These are phyloP conservation scores for Clarkia xantiana DNA, from an alignment of 345 rosid species.

Conservation along the genomic window DNA sequence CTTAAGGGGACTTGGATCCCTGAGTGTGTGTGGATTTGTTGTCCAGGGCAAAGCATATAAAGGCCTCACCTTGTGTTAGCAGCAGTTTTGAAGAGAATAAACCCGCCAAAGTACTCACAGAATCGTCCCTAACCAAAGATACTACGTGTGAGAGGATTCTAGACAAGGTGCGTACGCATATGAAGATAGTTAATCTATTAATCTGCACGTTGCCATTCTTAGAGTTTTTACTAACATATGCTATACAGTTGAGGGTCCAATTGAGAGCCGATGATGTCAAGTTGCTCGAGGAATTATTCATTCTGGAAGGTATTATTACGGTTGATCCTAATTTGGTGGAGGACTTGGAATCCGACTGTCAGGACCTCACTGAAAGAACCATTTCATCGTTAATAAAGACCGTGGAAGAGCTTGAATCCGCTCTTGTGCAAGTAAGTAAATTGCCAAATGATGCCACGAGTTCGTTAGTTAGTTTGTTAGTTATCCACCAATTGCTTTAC, in stretches of 20 bases:
- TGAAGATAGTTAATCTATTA: too few relatives aligned
- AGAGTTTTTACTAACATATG: neutral
- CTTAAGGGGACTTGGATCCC: neutral
- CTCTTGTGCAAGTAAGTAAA: conserved; percentile 35
- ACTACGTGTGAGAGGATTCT: conserved; percentile 34
- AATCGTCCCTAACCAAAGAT: conserved; percentile 19
- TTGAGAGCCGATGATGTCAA: conserved; percentile 40
- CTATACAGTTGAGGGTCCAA: conserved; percentile 44
- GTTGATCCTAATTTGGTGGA: conserved; percentile 26
- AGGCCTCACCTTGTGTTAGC: conserved; percentile 33
- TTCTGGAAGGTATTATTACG: conserved; percentile 35
- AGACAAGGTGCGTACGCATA: conserved; percentile 27
- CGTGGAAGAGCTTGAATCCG: conserved; percentile 31
- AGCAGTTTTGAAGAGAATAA: conserved; percentile 22
- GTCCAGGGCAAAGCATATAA: conserved; percentile 78
- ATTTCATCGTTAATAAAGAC: conserved; percentile 34
- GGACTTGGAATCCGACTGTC: conserved; percentile 29
- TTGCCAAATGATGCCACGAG: too few relatives aligned
- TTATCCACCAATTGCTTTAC: too few relatives aligned
- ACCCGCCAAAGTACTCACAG: conserved; percentile 20
- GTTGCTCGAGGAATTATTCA: conserved; percentile 53
- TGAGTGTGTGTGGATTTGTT: too few relatives aligned
- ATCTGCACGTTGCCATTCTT: too few relatives aligned
- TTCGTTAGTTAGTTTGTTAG: too few relatives aligned
- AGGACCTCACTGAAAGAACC: conserved; percentile 28